Evolutionary conservation across 805 yeast species (phyloP).

Genomic region (Candida orba): DNA sequence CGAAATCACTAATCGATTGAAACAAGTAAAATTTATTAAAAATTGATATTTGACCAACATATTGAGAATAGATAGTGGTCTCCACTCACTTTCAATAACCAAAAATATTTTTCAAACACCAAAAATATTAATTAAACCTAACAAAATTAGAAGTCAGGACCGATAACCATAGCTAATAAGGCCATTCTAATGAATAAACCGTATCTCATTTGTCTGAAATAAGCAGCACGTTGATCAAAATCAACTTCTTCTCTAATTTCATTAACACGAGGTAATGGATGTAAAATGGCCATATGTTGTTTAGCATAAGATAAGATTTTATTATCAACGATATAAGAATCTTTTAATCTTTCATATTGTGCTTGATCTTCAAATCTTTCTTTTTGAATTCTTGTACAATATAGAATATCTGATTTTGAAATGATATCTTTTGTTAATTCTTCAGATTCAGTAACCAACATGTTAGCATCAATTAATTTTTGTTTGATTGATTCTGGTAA

Average conservation of each 20-base stretch:
- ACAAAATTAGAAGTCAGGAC: conserved; percentile 63
- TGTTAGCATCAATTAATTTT: conserved; percentile 56
- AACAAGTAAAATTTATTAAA: too few relatives aligned
- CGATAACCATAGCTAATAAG: conserved; percentile 93
- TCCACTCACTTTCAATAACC: conserved; percentile 16
- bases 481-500: conserved; percentile 71
- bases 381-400: conserved; percentile 97
- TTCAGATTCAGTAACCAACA: conserved; percentile 68
- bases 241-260: conserved; percentile 98
- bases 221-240: conserved; percentile 98
- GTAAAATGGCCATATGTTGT: conserved; percentile 98
- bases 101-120: neutral
- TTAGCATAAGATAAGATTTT: conserved; percentile 85
- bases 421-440: conserved; percentile 78
- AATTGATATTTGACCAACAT: too few relatives aligned
- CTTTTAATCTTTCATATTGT: conserved; percentile 84
- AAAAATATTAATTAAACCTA: neutral
- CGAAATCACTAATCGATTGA: too few relatives aligned
- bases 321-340: conserved; percentile 88
- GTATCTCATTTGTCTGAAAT: conserved; percentile 98
- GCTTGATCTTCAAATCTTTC: conserved; percentile 78
- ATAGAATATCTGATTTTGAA: conserved; percentile 86
- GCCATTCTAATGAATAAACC: conserved; percentile 99
- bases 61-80: conserved; percentile 11
- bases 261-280: conserved; percentile 94